Evolutionary conservation across 164 flowering plant species (phyloP).

Genomic region (Taxillus chinensis): DNA sequence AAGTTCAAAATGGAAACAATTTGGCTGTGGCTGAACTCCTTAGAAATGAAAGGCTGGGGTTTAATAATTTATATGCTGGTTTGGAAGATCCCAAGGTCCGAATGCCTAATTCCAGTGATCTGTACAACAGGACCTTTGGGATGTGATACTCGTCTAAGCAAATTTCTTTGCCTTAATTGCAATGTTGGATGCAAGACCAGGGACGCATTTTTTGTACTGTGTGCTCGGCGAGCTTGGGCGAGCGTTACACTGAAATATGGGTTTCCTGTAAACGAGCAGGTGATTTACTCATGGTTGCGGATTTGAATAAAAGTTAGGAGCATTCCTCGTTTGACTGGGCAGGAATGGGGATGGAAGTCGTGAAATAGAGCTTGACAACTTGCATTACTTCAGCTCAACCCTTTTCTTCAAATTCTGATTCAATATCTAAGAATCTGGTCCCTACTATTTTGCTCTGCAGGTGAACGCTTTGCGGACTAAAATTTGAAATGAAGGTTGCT

Average conservation of each 20-base stretch:
- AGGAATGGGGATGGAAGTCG: too few relatives aligned
- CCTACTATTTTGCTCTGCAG: too few relatives aligned
- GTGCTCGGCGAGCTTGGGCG: slow-evolving; percentile 9
- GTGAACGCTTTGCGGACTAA: too few relatives aligned
- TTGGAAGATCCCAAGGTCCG: slow-evolving; percentile 52
- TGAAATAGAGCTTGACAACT: too few relatives aligned
- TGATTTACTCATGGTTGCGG: not conserved
- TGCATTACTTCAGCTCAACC: too few relatives aligned
- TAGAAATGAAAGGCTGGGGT: slow-evolving; percentile 58
- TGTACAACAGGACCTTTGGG: slow-evolving; percentile 69
- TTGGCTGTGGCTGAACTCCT: slow-evolving; percentile 41
- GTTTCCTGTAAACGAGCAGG: slow-evolving; percentile 16
- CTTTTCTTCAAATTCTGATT: too few relatives aligned
- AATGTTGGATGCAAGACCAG: not conserved
- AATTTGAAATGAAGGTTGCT: too few relatives aligned
- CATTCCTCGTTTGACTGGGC: too few relatives aligned
- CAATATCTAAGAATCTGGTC: too few relatives aligned
- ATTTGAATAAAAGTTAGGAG: too few relatives aligned
- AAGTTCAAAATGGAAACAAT: slow-evolving; percentile 37
- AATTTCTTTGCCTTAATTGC: not conserved
- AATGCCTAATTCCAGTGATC: slow-evolving; percentile 52
- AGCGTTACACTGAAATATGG: slow-evolving; percentile 12
- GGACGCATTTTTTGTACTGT: not conserved
- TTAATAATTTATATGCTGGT: slow-evolving; percentile 34
- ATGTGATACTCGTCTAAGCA: slow-evolving; percentile 18